phyloP scores from a whole-genome alignment of 768 basidiomycete genomes.

The Russula abietina region DNA sequence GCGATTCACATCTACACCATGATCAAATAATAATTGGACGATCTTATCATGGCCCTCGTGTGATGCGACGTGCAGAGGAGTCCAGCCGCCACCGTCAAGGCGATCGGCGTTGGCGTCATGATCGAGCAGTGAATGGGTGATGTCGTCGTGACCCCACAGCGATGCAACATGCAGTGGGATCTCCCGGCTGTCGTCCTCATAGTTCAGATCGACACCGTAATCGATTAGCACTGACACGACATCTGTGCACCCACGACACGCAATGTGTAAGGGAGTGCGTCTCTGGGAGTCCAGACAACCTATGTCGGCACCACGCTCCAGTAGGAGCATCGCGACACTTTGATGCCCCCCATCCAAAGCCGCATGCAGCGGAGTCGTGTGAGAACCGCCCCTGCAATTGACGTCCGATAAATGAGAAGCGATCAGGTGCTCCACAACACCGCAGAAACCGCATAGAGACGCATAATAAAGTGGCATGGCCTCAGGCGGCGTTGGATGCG shows the following conservation, averaged over 20 bases:
- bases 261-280: not conserved
- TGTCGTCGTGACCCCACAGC: too few relatives aligned
- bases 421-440: not conserved
- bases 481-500: not conserved
- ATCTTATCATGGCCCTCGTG: not conserved
- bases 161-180: not conserved
- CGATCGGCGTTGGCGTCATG: not conserved
- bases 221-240: not conserved
- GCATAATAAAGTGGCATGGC: too few relatives aligned
- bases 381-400: not conserved
- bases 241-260: not conserved
- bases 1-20: not conserved
- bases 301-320: not conserved
- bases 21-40: not conserved
- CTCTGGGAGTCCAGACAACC: not conserved
- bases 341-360: not conserved
- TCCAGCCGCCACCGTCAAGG: not conserved
- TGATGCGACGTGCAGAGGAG: not conserved
- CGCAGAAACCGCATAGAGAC: conserved; percentile 4
- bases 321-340: not conserved
- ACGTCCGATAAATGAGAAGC: not conserved
- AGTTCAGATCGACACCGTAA: not conserved
- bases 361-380: not conserved
- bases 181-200: not conserved
- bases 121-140: not conserved